phyloP scores from a whole-genome alignment of 306 rosid species.

The Gillenia trifoliata region DNA sequence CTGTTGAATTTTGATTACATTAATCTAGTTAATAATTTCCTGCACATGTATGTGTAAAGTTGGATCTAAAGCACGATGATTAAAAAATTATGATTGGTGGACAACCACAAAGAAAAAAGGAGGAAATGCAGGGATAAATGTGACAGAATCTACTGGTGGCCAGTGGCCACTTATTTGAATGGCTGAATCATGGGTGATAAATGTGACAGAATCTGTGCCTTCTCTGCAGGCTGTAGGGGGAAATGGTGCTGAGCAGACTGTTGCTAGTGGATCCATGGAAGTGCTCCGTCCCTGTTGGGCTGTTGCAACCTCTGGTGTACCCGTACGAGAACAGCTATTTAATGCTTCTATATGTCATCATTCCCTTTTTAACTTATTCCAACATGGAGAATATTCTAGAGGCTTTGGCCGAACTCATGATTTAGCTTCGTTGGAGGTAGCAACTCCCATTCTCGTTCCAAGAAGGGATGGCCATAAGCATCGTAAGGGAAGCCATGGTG shows the following conservation, averaged over 20 bases:
- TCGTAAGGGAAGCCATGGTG: conserved; percentile 96
- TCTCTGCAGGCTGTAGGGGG: conserved; percentile 87
- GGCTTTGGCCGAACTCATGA: conserved; percentile 60
- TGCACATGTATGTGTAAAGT: neutral
- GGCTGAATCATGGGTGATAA: neutral
- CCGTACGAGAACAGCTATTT: conserved; percentile 85
- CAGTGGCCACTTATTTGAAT: neutral
- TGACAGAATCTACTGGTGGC: neutral
- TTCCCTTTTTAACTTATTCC: conserved; percentile 75
- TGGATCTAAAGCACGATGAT: neutral
- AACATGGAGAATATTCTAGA: conserved; percentile 81
- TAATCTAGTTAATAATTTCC: neutral
- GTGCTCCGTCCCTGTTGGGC: conserved; percentile 99
- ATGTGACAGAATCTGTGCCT: conserved; percentile 9
- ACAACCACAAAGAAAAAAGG: neutral
- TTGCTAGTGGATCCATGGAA: conserved; percentile 95
- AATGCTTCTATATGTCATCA: conserved; percentile 95
- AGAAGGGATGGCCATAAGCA: conserved; percentile 88
- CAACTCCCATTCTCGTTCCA: conserved; percentile 90
- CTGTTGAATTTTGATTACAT: neutral
- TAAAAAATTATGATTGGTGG: neutral
- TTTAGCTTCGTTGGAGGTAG: conserved; percentile 72
- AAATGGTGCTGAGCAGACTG: conserved; percentile 96
- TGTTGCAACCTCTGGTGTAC: conserved; percentile 97
- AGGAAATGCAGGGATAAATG: neutral